A percentile compares a stretch with the other conserved stretches of the same genome.
Conservation (phyloP, 495 filamentous ascomycete species). For the Lepidopterella palustris region DNA sequence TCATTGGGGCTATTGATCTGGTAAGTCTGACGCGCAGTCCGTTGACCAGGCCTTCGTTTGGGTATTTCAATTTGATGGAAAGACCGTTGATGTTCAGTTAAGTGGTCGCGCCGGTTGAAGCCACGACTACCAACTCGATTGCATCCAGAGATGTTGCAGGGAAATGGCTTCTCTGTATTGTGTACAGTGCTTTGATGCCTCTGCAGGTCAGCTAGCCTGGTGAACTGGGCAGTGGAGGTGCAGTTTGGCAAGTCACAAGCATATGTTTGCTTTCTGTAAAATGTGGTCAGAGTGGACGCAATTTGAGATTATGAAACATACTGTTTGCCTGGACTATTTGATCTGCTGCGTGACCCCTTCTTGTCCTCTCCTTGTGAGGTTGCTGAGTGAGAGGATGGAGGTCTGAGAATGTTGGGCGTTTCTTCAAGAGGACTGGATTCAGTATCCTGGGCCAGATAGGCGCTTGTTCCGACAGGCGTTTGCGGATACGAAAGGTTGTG, state of each 20-base stretch:
- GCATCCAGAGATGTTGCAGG: slow-evolving; percentile 20
- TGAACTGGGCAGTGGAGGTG: slow-evolving; percentile 41
- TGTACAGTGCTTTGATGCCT: slow-evolving; percentile 50
- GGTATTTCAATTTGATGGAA: slow-evolving; percentile 28
- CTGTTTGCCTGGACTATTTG: background rate
- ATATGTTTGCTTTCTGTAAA: slow-evolving; percentile 28
- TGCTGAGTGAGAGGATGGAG: background rate
- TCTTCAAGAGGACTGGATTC: too few species aligned
- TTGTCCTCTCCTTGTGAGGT: background rate
- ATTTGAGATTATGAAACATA: background rate
- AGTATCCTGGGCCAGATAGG: too few species aligned
- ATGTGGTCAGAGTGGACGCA: background rate
- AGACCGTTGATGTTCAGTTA: slow-evolving; percentile 27
- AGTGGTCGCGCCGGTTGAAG: slow-evolving; percentile 28
- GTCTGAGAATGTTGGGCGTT: background rate
- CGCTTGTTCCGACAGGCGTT: too few species aligned
- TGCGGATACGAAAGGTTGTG: too few species aligned
- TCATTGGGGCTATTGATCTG: background rate
- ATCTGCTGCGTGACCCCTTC: background rate
- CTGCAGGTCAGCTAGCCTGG: slow-evolving; percentile 49
- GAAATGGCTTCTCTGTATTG: slow-evolving; percentile 16
- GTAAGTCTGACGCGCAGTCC: slow-evolving; percentile 1
- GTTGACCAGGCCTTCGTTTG: slow-evolving; percentile 23
- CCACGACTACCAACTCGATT: slow-evolving; percentile 22
- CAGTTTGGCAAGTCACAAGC: slow-evolving; percentile 44